Evolutionary conservation across 495 filamentous ascomycete genomes (phyloP).

Genomic region (Penicillium crystallinum): DNA sequence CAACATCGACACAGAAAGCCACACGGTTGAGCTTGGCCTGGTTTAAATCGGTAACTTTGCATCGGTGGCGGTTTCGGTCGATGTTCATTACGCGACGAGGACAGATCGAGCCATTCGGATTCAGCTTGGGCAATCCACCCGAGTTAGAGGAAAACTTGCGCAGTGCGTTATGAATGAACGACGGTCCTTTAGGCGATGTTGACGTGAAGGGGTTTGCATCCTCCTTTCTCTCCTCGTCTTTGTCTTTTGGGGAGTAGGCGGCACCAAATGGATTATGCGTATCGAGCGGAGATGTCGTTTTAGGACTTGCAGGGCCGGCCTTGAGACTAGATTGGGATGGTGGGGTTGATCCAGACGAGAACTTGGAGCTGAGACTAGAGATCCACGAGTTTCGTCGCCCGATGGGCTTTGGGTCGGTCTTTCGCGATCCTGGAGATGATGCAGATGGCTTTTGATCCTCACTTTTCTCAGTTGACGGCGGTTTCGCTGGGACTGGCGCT

Average conservation of each 20-base stretch:
- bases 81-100: constrained; percentile 80
- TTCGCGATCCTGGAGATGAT: constrained; percentile 22
- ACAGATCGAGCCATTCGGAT: constrained; percentile 52
- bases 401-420: constrained; percentile 36
- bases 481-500: constrained; percentile 20
- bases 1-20: constrained; percentile 94
- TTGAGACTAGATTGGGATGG: constrained; percentile 42
- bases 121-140: constrained; percentile 45
- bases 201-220: constrained; percentile 59
- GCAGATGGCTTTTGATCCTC: constrained; percentile 21
- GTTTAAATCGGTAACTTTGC: constrained; percentile 71
- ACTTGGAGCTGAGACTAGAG: constrained; percentile 85
- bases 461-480: constrained; percentile 13
- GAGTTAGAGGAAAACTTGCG: constrained; percentile 71
- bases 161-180: constrained; percentile 76
- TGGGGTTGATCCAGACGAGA: constrained; percentile 62
- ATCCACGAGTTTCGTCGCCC: constrained; percentile 80
- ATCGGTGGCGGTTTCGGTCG: constrained; percentile 72
- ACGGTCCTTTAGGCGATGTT: constrained; percentile 61
- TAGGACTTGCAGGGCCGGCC: constrained; percentile 35
- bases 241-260: constrained; percentile 54
- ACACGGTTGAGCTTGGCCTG: constrained; percentile 78
- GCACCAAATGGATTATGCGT: constrained; percentile 44
- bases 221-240: constrained; percentile 47
- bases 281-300: constrained; percentile 41